Base-by-base conservation (phyloP, 2,329 filamentous ascomycete species). In the Apiospora pterosperma region DNA sequence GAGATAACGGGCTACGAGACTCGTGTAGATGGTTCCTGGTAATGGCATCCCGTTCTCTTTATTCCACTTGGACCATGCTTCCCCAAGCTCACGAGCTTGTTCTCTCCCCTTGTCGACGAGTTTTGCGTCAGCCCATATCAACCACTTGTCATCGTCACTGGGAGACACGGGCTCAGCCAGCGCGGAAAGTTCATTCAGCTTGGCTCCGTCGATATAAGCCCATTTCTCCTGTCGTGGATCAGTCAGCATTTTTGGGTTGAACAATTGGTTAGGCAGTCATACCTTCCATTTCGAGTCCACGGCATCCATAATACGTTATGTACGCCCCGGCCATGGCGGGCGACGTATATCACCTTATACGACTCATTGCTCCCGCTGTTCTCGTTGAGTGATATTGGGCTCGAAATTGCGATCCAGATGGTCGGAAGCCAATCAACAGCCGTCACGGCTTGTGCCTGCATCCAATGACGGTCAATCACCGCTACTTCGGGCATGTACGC, bases 321-420 rank as follows among this genome's bases (percentile, higher is more conserved):
- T 38, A 65, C 38, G 0, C 67, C 60, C 48, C 41, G 34, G 25
- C 67, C 67, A 25, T 68, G 67, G 19, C 67, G 65, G 36, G 64
- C 65, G 16, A 68, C 58, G 41, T 67, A 67, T 8, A 68, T 52
- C 16, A 68, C 36, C 44, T 68, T 68, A 38, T 68, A 68, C 16
- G 65, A 68, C 59, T 58, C 64, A 21, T 61, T 62, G n/a, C 52
- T 48, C n/a, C 62, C 36, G 25, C 21, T 36, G 31, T 38, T 21
- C 5, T 52, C 38, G 12, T 66, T 68, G 23, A 68, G 59, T 41
- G 42, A 16, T 16, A 66, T 16, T n/a, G 66, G 63, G 11, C 34
- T 41, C 14, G n/a, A n/a, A n/a, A n/a, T n/a, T n/a, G n/a, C n/a
- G n/a, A n/a, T n/a, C n/a, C n/a, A n/a, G n/a, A n/a, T n/a, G n/a